Evolutionary conservation across 2,329 filamentous ascomycete genomes (phyloP).

Genomic region (Neophaeococcomyces aloes): DNA sequence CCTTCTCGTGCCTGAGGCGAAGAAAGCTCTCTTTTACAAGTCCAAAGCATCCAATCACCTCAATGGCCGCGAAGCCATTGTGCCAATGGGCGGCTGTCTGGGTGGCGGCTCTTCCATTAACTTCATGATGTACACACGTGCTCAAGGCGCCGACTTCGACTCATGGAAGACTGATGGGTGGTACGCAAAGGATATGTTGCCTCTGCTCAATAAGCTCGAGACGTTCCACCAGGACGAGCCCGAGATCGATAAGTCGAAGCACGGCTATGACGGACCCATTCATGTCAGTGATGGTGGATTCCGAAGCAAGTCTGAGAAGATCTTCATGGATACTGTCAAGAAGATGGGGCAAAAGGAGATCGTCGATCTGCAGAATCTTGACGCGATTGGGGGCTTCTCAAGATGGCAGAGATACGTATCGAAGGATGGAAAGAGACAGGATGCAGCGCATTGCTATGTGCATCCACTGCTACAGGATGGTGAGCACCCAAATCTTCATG

Average conservation of each 20-base stretch:
- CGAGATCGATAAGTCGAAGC: no score
- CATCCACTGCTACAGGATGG: conserved; percentile 42
- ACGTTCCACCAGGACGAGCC: conserved; percentile 3
- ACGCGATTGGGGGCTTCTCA: conserved; percentile 28
- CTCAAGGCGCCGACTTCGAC: conserved; percentile 30
- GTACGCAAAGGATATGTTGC: conserved; percentile 7
- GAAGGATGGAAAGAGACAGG: conserved; percentile 44
- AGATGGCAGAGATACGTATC: conserved; percentile 41
- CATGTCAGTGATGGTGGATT: conserved; percentile 36
- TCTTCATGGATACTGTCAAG: conserved; percentile 40
- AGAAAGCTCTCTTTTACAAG: conserved; percentile 43
- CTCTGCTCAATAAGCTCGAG: conserved; percentile 10
- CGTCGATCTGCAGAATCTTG: conserved; percentile 44
- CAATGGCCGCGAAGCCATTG: conserved; percentile 24
- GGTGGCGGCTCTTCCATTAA: conserved; percentile 55
- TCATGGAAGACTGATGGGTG: conserved; percentile 36
- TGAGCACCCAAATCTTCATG: conserved; percentile 45
- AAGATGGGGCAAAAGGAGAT: conserved; percentile 42
- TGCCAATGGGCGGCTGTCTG: conserved; percentile 41
- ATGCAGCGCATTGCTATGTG: conserved; percentile 45
- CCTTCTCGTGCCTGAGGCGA: conserved; percentile 39
- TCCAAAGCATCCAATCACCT: conserved; percentile 32
- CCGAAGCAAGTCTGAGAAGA: conserved; percentile 30
- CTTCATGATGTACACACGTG: conserved; percentile 43
- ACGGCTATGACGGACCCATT: conserved; percentile 8